Evolutionary conservation across 1,139 yeast genomes (phyloP), one percentile per base, ranked within the genome.

Genomic region (Suzukiozyma palmioleophila): DNA sequence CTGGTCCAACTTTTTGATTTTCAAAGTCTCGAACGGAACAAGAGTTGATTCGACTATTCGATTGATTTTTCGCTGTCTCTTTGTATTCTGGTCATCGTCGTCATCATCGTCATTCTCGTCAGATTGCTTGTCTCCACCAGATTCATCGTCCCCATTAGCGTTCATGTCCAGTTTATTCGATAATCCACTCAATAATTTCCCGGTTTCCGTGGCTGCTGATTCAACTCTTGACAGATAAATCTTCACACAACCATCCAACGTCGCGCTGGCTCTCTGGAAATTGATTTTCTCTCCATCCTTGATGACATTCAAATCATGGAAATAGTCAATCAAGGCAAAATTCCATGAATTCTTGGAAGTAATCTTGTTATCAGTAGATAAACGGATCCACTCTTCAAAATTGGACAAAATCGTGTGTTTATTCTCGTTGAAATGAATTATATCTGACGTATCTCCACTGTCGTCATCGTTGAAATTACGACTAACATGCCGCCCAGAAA

Each of bases 171-270:
- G 55, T 43, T 63, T 60, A 41, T 57, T 52, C 16, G 77, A 71
- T 40, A 81, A 64, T 3, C 97, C 96, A 57, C 92, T 86, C 33
- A 90, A 64, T 42, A 90, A 66, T 51, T 82, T 81, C 3, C 96
- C 95, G 0, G 97, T 88, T 52, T 90, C 97, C 1, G 85, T 82
- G 2, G 92, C 95, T 0, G 88, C 95, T 0, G 95, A 84, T 51
- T 90, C 97, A 13, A 92, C 90, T 52, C 98, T 75, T 26, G 66
- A 62, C 47, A 59, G 59, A 41, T 66, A 67, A 37, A 66, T 68
- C 50, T 67, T 64, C 5, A 67, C 69, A 51, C 73, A 69, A 7
- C 73, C 70, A 44, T 64, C 69, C 31, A 60, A 48, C 4, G 67
- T 64, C 9, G 70, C 70, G 22, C 66, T 57, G 2, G 70, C 73